Percentiles rank a stretch among this genome's conserved stretches.
These are phyloP conservation scores for Pseudodiploospora longispora DNA, from an alignment of 2,329 filamentous ascomycete species.

Conservation along the genomic window DNA sequence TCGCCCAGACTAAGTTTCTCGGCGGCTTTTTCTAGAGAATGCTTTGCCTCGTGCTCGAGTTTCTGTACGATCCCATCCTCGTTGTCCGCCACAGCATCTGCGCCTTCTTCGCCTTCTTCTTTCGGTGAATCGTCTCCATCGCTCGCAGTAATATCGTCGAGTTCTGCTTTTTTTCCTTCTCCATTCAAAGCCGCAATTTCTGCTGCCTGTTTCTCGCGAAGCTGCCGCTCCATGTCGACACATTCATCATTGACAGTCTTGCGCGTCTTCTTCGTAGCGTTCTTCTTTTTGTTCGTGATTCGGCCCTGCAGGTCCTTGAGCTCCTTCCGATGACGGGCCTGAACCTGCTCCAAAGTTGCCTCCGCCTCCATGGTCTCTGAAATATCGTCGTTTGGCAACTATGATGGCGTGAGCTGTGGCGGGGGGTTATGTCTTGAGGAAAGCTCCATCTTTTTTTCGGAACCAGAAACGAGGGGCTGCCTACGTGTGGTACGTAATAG, in stretches of 20 bases:
- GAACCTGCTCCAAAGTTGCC: conserved; percentile 61
- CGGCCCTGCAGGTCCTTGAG: conserved; percentile 76
- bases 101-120: conserved; percentile 11
- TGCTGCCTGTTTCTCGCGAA: conserved; percentile 58
- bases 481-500: no score
- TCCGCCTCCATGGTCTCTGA: conserved; percentile 28
- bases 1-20: conserved; percentile 15
- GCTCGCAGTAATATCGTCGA: conserved; percentile 11
- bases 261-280: conserved; percentile 78
- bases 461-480: no score
- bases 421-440: no score
- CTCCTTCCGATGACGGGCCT: conserved; percentile 78
- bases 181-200: conserved; percentile 44
- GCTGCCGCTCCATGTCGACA: conserved; percentile 56
- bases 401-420: no score
- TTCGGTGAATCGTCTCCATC: conserved; percentile 2
- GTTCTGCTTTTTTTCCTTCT: conserved; percentile 1
- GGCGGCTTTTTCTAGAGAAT: conserved; percentile 12
- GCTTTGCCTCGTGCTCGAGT: conserved; percentile 9
- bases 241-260: conserved; percentile 72
- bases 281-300: conserved; percentile 94
- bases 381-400: no score
- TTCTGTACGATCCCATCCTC: not conserved
- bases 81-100: conserved; percentile 5
- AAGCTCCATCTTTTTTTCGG: no score